These are phyloP conservation scores for Populus tremula DNA, from an alignment of 345 rosid genomes.

Conservation along the genomic window DNA sequence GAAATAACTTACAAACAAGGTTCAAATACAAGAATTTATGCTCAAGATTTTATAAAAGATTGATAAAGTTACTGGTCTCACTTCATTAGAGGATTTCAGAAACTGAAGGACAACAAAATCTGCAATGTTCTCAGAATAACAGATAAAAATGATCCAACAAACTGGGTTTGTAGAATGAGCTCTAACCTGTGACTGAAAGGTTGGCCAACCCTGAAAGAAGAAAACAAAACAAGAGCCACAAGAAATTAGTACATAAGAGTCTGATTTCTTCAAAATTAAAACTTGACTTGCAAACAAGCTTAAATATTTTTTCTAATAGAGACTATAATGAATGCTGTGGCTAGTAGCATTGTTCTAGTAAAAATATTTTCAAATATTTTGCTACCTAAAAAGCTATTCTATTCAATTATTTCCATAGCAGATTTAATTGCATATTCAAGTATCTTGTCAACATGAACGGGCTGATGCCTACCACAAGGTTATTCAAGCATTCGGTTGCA, in stretches of 20 bases:
- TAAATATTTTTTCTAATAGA: conserved; percentile 1
- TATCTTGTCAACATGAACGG: neutral
- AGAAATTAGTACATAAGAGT: conserved; percentile 17
- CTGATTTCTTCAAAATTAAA: neutral
- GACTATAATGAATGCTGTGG: neutral
- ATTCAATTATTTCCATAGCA: too few species aligned
- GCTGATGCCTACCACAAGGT: neutral
- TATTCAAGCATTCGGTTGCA: too few species aligned
- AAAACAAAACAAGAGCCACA: conserved; percentile 15
- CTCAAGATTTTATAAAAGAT: neutral
- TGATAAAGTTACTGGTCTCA: neutral
- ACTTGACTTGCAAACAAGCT: neutral
- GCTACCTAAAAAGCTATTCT: neutral
- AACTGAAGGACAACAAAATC: neutral
- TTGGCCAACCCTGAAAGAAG: conserved; percentile 70
- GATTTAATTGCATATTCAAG: neutral
- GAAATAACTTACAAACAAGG: neutral
- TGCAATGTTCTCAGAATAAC: neutral
- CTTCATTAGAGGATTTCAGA: neutral
- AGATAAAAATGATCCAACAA: conserved; percentile 8
- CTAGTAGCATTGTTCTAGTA: neutral
- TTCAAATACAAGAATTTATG: neutral
- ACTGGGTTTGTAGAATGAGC: conserved; percentile 28
- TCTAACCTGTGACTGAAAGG: conserved; percentile 79
- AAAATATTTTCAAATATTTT: neutral